Evolutionary conservation across 73 alveolate genomes (phyloP), one percentile per base, ranked within the genome.

Genomic region (Uronychia binucleata): DNA sequence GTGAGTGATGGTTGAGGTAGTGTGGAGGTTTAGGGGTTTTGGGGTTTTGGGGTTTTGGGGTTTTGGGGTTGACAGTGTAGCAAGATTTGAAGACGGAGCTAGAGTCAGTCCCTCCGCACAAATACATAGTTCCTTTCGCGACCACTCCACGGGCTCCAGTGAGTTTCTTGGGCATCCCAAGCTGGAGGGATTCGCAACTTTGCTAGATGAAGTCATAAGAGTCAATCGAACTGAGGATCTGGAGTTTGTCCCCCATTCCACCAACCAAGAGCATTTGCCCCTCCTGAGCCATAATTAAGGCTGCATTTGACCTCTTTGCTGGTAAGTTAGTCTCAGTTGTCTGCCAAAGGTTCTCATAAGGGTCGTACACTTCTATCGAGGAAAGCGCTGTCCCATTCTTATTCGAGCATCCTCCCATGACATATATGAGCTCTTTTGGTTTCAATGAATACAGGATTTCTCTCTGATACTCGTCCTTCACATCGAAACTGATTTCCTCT

Each of bases 21-120:
- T n/a, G n/a, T n/a, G n/a, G n/a, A n/a, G n/a, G n/a, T n/a, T n/a
- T n/a, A n/a, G n/a, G n/a, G n/a, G n/a, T n/a, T n/a, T n/a, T n/a
- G n/a, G n/a, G n/a, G n/a, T n/a, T n/a, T n/a, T n/a, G n/a, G n/a
- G n/a, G n/a, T n/a, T n/a, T n/a, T n/a, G n/a, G n/a, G n/a, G n/a
- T n/a, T n/a, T n/a, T n/a, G n/a, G n/a, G n/a, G 84, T 95, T 90
- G 67, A 88, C 81, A 33, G 89, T 60, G 13, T 96, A 96, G 94
- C 91, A 35, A 84, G 86, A 34, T 87, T 87, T 75, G 83, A 74
- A 29, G 87, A 91, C 19, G 77, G 81, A 46, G 67, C 19, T 5
- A 25, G 98, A 98, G 79, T 94, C 98, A 83, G 94, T 94, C 0
- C 98, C 98, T 28, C 99, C 99, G 26, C 86, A 58, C 1, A 96